Evolutionary conservation across 306 rosid genomes (phyloP).

Genomic region (Sphenostylis stenocarpa): DNA sequence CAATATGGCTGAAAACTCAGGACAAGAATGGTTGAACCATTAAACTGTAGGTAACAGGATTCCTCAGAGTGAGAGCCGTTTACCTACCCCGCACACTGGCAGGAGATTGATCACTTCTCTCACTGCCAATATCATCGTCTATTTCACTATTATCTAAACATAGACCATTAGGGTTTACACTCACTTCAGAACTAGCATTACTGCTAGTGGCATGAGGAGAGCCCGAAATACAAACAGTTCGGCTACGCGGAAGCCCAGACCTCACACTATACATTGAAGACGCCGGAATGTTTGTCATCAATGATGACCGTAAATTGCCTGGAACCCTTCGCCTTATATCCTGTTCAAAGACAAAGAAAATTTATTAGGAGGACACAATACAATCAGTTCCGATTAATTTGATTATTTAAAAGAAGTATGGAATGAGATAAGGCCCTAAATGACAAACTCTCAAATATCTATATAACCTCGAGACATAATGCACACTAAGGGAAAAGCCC

Average conservation of each 20-base stretch:
- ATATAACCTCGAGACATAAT: not conserved
- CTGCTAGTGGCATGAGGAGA: constrained; percentile 98
- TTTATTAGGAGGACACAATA: not conserved
- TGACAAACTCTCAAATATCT: not conserved
- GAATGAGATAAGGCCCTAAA: not conserved
- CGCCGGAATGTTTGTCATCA: constrained; percentile 93
- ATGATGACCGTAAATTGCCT: constrained; percentile 71
- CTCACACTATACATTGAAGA: constrained; percentile 94
- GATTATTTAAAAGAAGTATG: not conserved
- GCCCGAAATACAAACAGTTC: constrained; percentile 69
- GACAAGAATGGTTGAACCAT: constrained; percentile 21
- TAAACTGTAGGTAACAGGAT: constrained; percentile 4
- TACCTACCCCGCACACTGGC: constrained; percentile 62
- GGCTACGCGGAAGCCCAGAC: constrained; percentile 72
- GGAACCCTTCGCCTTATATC: constrained; percentile 91
- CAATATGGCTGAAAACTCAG: constrained; percentile 37
- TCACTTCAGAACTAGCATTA: constrained; percentile 90
- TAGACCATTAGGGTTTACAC: constrained; percentile 85
- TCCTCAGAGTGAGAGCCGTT: constrained; percentile 16
- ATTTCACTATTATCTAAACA: constrained; percentile 72
- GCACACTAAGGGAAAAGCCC: not conserved
- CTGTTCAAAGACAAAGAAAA: constrained; percentile 49
- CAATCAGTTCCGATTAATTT: not conserved
- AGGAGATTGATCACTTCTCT: constrained; percentile 75
- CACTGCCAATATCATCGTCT: constrained; percentile 75